A percentile compares a stretch with the other conserved stretches of the same genome.
Evolutionary conservation across 2,329 filamentous ascomycete species (phyloP).

Genomic region (Monilinia vaccinii-corymbosi): DNA sequence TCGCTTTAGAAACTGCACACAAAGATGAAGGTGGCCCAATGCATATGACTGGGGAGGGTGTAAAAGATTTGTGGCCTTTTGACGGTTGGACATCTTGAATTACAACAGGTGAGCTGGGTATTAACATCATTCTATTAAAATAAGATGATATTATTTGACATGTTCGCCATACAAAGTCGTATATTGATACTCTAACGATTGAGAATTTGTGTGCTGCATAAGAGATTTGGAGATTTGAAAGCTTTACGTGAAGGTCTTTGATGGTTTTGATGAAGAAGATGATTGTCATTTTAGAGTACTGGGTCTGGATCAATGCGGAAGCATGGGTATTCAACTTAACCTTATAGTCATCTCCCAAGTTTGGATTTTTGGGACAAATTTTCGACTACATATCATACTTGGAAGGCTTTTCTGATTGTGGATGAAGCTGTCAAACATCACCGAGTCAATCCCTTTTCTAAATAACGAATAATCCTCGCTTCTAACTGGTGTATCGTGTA

Average conservation of each 20-base stretch:
- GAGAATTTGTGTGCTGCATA: constrained; percentile 37
- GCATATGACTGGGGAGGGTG: too few species aligned
- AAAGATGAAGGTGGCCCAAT: too few species aligned
- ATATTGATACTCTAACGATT: constrained; percentile 46
- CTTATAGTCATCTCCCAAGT: background rate
- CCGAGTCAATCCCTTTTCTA: too few species aligned
- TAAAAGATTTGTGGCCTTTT: too few species aligned
- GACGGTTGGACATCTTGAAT: too few species aligned
- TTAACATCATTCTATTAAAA: too few species aligned
- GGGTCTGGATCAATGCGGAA: background rate
- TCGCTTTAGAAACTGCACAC: too few species aligned
- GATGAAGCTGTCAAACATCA: background rate
- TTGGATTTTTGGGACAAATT: too few species aligned
- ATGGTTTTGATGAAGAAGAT: background rate
- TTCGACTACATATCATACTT: background rate
- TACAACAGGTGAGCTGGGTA: too few species aligned
- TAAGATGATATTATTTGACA: too few species aligned
- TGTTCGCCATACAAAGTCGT: constrained; percentile 47
- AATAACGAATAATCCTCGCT: background rate
- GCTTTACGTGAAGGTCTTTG: background rate
- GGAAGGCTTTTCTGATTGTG: background rate
- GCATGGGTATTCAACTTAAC: too few species aligned
- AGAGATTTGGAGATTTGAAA: constrained; percentile 28
- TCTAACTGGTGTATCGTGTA: background rate
- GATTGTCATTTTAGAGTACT: background rate